Evolutionary conservation across 768 basidiomycete species (phyloP).

Genomic region (Lactarius sanguifluus): DNA sequence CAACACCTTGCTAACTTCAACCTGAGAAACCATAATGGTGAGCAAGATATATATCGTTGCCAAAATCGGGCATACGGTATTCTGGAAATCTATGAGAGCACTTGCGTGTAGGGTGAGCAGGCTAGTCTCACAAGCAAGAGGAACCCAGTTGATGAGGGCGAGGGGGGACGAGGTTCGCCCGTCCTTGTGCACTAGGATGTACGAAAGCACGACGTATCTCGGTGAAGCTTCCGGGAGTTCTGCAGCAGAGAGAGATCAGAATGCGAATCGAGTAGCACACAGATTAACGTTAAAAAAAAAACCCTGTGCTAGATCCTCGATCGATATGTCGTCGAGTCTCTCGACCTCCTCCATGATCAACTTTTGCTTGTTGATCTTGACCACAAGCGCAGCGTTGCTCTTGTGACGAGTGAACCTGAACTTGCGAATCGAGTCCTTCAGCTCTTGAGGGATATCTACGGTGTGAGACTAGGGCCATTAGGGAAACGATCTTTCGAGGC

Average conservation of each 20-base stretch:
- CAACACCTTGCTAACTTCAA: slow-evolving; percentile 74
- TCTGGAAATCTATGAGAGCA: slow-evolving; percentile 76
- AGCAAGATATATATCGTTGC: slow-evolving; percentile 3
- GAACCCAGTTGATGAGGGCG: slow-evolving; percentile 87
- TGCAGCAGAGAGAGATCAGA: slow-evolving; percentile 35
- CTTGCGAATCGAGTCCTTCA: slow-evolving; percentile 79
- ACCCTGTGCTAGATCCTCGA: slow-evolving; percentile 91
- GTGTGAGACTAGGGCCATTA: slow-evolving; percentile 54
- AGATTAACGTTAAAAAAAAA: slow-evolving; percentile 17
- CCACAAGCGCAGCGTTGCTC: slow-evolving; percentile 72
- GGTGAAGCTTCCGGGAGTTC: slow-evolving; percentile 88
- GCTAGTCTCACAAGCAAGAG: slow-evolving; percentile 75
- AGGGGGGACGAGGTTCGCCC: slow-evolving; percentile 85
- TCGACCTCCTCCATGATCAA: slow-evolving; percentile 84
- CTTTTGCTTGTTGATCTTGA: slow-evolving; percentile 87
- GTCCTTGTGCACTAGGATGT: slow-evolving; percentile 76
- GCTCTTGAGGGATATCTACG: slow-evolving; percentile 79
- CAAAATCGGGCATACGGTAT: slow-evolving; percentile 45
- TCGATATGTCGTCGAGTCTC: slow-evolving; percentile 68
- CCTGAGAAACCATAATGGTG: slow-evolving; percentile 43
- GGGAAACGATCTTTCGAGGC: not conserved
- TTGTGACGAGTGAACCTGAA: slow-evolving; percentile 72
- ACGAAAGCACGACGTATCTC: slow-evolving; percentile 81
- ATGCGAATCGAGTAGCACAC: slow-evolving; percentile 2
- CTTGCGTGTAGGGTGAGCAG: slow-evolving; percentile 79